phyloP scores from a whole-genome alignment of 768 basidiomycete species.

The Suillus subaureus region DNA sequence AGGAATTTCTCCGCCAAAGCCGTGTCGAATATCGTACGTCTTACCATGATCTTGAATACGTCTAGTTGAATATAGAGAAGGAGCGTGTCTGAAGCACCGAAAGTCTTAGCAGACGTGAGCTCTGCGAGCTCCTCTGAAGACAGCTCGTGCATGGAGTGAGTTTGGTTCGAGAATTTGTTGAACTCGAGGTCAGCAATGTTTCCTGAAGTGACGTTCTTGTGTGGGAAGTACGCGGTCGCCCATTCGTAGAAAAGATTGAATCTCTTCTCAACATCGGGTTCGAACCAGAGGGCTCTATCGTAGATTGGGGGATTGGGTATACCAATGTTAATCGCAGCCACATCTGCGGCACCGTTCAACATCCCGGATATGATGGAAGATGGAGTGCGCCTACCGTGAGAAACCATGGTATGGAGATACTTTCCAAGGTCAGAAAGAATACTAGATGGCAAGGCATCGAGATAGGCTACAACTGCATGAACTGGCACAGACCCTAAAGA shows the following conservation, averaged over 20 bases:
- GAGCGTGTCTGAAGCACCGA: conserved; percentile 2
- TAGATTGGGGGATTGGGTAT: background rate
- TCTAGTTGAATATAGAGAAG: background rate
- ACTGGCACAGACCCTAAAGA: conserved; percentile 9
- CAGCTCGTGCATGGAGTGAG: conserved; percentile 6
- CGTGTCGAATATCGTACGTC: conserved; percentile 10
- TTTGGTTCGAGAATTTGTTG: background rate
- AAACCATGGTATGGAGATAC: conserved; percentile 10
- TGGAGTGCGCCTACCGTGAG: conserved; percentile 3
- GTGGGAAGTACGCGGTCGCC: conserved; percentile 2
- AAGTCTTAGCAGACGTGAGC: conserved; percentile 8
- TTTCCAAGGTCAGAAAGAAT: conserved; percentile 2
- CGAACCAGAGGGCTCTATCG: background rate
- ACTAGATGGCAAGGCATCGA: conserved; percentile 4
- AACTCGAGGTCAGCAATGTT: conserved; percentile 10
- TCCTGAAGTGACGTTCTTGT: conserved; percentile 4
- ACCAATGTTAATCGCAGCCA: background rate
- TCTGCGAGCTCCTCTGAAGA: conserved; percentile 3
- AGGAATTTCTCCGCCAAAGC: conserved; percentile 9
- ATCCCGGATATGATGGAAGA: background rate
- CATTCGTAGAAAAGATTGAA: conserved; percentile 7
- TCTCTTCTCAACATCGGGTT: background rate
- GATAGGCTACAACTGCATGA: conserved; percentile 10
- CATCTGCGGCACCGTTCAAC: background rate
- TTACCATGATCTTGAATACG: background rate